Evolutionary conservation across 2,329 filamentous ascomycete species (phyloP).

Genomic region (Ascocoryne sarcoides): DNA sequence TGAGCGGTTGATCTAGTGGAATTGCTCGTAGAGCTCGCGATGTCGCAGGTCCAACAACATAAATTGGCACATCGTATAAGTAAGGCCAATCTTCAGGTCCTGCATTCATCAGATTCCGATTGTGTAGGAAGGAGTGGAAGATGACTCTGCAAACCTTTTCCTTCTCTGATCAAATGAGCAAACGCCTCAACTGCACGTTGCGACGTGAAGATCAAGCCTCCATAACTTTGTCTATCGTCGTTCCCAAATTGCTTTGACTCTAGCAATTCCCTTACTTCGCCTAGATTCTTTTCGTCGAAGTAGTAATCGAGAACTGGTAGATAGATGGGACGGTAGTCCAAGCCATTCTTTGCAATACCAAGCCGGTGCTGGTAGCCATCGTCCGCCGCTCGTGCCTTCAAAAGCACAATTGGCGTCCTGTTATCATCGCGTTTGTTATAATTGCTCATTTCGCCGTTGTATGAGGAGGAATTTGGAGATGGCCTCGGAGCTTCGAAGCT

Average conservation of each 20-base stretch:
- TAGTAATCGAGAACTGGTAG: constrained; percentile 69
- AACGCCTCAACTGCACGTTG: constrained; percentile 79
- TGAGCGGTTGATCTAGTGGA: constrained; percentile 40
- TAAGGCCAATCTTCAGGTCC: constrained; percentile 37
- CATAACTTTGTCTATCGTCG: constrained; percentile 41
- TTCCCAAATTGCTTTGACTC: constrained; percentile 33
- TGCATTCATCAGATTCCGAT: constrained; percentile 8
- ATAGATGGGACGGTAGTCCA: constrained; percentile 54
- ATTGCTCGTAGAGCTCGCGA: constrained; percentile 61
- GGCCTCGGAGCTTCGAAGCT: no score
- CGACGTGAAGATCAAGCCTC: constrained; percentile 76
- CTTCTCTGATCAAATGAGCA: constrained; percentile 47
- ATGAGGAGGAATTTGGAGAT: neutral
- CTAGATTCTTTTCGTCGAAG: constrained; percentile 52
- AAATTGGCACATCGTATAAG: constrained; percentile 52
- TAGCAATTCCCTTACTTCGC: constrained; percentile 44
- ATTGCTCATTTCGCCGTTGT: neutral
- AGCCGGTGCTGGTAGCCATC: constrained; percentile 69
- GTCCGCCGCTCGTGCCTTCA: constrained; percentile 65
- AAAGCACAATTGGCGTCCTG: constrained; percentile 52
- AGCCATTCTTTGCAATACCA: constrained; percentile 33
- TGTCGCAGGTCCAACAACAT: constrained; percentile 75
- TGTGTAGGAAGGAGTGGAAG: neutral
- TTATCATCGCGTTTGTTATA: neutral
- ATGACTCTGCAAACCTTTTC: constrained; percentile 16